phyloP scores from a whole-genome alignment of 2,329 filamentous ascomycete species.

The Penicillium brevicompactum region DNA sequence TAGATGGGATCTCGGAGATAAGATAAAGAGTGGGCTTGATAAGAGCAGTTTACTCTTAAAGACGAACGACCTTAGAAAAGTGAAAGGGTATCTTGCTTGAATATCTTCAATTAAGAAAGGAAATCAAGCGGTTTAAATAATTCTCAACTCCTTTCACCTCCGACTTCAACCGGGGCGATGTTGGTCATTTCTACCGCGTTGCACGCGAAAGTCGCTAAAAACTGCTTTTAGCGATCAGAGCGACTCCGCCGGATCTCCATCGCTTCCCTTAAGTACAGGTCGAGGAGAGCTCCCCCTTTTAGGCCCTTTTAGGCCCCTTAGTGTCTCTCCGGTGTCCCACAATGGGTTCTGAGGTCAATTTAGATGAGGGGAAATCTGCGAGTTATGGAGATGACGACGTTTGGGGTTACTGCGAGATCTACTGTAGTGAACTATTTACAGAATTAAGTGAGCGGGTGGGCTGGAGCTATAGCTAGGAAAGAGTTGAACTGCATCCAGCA shows the following conservation, averaged over 20 bases:
- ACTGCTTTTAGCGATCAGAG: conserved; percentile 50
- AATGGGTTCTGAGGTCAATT: conserved; percentile 10
- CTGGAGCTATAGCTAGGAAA: too few species aligned
- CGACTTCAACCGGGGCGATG: conserved; percentile 12
- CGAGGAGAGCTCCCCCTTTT: conserved; percentile 41
- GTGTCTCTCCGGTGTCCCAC: conserved; percentile 17
- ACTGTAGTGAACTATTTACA: too few species aligned
- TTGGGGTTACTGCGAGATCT: too few species aligned
- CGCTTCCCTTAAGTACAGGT: conserved; percentile 53
- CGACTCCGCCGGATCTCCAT: conserved; percentile 29
- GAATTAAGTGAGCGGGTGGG: too few species aligned
- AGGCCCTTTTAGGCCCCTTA: conserved; percentile 18
- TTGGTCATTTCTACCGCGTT: conserved; percentile 17
- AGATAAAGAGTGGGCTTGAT: conserved; percentile 18
- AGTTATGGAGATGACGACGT: too few species aligned
- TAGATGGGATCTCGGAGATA: conserved; percentile 22
- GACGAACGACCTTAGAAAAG: not conserved
- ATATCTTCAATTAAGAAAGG: not conserved
- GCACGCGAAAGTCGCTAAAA: conserved; percentile 40
- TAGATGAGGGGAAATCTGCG: conserved; percentile 5
- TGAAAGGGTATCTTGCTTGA: not conserved
- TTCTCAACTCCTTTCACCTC: conserved; percentile 19
- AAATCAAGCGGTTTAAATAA: not conserved
- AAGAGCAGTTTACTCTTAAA: not conserved
- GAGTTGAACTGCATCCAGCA: not conserved